phyloP scores from a whole-genome alignment of 805 yeast species.

The Kuraishia cidri region DNA sequence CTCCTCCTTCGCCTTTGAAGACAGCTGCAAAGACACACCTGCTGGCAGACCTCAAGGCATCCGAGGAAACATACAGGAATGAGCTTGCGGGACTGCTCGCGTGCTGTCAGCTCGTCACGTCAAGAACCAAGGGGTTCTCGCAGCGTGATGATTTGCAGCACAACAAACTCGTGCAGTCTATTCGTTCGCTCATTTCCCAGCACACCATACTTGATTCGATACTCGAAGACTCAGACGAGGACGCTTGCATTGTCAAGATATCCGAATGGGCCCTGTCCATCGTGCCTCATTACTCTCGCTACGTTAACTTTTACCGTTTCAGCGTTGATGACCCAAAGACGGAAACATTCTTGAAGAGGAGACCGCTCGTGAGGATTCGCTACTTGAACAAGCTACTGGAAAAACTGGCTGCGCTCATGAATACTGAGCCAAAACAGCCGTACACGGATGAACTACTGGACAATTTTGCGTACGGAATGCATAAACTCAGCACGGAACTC shows the following conservation, averaged over 20 bases:
- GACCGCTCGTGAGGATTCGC: slow-evolving; percentile 20
- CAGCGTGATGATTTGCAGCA: slow-evolving; percentile 8
- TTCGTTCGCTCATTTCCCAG: slow-evolving; percentile 7
- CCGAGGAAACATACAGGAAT: slow-evolving; percentile 1
- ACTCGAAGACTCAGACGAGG: slow-evolving; percentile 7
- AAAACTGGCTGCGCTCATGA: slow-evolving; percentile 11
- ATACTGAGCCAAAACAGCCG: slow-evolving; percentile 9
- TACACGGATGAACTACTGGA: slow-evolving; percentile 13
- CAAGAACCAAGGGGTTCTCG: slow-evolving; percentile 8
- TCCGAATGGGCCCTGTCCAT: slow-evolving; percentile 14
- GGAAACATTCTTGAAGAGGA: slow-evolving; percentile 17
- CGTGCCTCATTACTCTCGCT: slow-evolving; percentile 11
- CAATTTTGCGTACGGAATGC: too few species aligned
- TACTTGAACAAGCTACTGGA: slow-evolving; percentile 13
- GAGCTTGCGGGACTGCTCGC: slow-evolving; percentile 1
- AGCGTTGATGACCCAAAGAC: slow-evolving; percentile 13
- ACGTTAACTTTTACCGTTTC: slow-evolving; percentile 12
- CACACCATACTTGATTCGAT: slow-evolving; percentile 11
- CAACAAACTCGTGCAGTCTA: slow-evolving; percentile 11
- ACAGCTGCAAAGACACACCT: slow-evolving; percentile 1
- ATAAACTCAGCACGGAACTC: too few species aligned
- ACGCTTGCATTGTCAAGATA: slow-evolving; percentile 7
- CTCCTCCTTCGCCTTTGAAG: too few species aligned
- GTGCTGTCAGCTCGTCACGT: slow-evolving; percentile 10
- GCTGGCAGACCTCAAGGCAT: neutral